Conservation (phyloP, 352 stramenopile genomes). For the Phytophthora sojae region DNA sequence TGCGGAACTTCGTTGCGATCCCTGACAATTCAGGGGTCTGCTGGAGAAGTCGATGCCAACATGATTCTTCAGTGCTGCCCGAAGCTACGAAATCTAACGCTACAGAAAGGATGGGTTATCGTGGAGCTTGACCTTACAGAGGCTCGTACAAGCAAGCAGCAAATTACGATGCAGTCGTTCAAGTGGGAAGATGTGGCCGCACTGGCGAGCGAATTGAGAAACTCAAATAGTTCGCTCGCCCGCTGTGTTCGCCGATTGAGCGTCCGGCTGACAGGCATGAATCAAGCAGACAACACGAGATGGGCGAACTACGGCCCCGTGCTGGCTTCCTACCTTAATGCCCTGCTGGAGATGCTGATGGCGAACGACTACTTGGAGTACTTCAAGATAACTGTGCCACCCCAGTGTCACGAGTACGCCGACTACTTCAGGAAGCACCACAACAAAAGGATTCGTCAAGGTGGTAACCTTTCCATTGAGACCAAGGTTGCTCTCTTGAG, state of each 20-base stretch:
- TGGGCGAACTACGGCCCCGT: neutral
- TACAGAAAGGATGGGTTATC: neutral
- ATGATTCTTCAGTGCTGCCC: slow-evolving; percentile 2
- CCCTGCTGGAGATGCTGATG: neutral
- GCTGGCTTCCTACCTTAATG: neutral
- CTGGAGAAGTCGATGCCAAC: neutral
- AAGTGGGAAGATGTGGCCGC: neutral
- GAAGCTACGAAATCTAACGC: neutral
- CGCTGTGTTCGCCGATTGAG: neutral
- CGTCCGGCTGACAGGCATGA: neutral
- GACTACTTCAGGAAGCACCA: neutral
- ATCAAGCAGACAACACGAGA: neutral
- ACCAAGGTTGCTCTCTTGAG: slow-evolving; percentile 1
- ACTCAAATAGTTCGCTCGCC: neutral
- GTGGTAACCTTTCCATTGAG: neutral
- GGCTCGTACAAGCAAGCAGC: neutral
- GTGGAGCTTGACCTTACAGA: neutral
- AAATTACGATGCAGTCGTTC: too few relatives aligned
- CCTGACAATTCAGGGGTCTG: neutral
- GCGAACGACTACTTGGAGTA: slow-evolving; percentile 2
- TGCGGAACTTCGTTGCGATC: neutral
- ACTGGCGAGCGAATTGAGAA: neutral
- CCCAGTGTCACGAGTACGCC: slow-evolving; percentile 1
- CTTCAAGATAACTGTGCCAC: neutral
- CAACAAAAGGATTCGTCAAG: slow-evolving; percentile 2